A percentile compares a stretch with the other conserved stretches of the same genome.
Evolutionary conservation across 2,329 filamentous ascomycete genomes (phyloP).

Genomic region (Cercospora sp.): DNA sequence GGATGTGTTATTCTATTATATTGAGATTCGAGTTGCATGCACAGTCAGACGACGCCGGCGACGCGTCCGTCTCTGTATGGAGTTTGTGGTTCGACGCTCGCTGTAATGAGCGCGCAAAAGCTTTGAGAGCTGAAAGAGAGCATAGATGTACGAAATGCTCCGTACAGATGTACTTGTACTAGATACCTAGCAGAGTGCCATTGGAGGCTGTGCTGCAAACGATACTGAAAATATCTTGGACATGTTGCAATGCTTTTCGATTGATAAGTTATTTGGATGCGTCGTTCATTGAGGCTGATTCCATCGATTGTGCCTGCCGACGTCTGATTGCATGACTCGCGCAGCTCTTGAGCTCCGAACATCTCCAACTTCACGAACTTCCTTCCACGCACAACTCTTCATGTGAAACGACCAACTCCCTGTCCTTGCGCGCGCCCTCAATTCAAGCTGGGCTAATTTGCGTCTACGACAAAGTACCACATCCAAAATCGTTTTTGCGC

Average conservation of each 20-base stretch:
- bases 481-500: neutral
- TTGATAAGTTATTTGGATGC: neutral
- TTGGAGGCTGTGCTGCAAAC: neutral
- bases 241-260: neutral
- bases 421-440: neutral
- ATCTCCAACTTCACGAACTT: neutral
- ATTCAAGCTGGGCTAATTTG: neutral
- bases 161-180: slow-evolving; percentile 5
- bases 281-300: neutral
- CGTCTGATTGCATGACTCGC: neutral
- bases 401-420: neutral
- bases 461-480: neutral
- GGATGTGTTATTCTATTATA: slow-evolving; percentile 2
- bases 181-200: neutral
- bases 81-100: slow-evolving; percentile 7
- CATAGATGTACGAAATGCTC: neutral
- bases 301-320: neutral
- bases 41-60: slow-evolving; percentile 18
- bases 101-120: slow-evolving; percentile 2
- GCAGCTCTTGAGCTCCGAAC: neutral
- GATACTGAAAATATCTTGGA: neutral
- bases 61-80: slow-evolving; percentile 15
- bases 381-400: neutral
- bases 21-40: slow-evolving; percentile 13
- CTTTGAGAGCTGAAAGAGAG: neutral